These are phyloP conservation scores for Dacryopinax primogenitus DNA, from an alignment of 768 basidiomycete genomes.

Conservation along the genomic window DNA sequence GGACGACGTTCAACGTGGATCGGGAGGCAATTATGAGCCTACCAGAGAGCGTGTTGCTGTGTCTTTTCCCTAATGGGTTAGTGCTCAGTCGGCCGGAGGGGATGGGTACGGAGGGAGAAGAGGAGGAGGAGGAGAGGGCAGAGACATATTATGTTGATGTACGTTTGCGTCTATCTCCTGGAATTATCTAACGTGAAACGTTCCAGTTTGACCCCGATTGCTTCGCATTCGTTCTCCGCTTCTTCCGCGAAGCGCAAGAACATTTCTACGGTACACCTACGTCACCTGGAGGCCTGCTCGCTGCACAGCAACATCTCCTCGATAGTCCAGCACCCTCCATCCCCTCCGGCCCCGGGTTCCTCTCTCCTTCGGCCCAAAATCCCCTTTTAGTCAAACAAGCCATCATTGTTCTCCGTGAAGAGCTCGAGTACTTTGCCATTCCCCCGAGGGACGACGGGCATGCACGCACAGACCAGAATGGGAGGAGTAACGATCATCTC, in stretches of 20 bases:
- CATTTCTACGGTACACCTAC: conserved; percentile 75
- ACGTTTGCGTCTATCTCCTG: conserved; percentile 30
- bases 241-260: conserved; percentile 81
- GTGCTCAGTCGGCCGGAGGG: conserved; percentile 63
- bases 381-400: conserved; percentile 92
- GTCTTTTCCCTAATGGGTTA: conserved; percentile 93
- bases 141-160: conserved; percentile 96
- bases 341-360: conserved; percentile 38
- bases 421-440: conserved; percentile 96
- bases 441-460: conserved; percentile 50
- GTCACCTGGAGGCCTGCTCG: conserved; percentile 55
- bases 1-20: conserved; percentile 84
- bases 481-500: conserved; percentile 65
- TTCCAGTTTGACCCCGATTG: conserved; percentile 98
- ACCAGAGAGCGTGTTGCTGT: conserved; percentile 90
- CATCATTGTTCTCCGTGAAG: conserved; percentile 94
- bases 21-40: conserved; percentile 97
- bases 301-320: conserved; percentile 64
- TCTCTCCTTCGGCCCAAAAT: conserved; percentile 57
- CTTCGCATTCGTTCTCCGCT: conserved; percentile 82
- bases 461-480: conserved; percentile 59
- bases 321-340: conserved; percentile 32
- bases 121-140: conserved; percentile 68
- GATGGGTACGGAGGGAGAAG: conserved; percentile 59
- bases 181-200: too few relatives aligned